phyloP scores from a whole-genome alignment of 1,284 basidiomycete genomes.

The Microbotryum scabiosae region DNA sequence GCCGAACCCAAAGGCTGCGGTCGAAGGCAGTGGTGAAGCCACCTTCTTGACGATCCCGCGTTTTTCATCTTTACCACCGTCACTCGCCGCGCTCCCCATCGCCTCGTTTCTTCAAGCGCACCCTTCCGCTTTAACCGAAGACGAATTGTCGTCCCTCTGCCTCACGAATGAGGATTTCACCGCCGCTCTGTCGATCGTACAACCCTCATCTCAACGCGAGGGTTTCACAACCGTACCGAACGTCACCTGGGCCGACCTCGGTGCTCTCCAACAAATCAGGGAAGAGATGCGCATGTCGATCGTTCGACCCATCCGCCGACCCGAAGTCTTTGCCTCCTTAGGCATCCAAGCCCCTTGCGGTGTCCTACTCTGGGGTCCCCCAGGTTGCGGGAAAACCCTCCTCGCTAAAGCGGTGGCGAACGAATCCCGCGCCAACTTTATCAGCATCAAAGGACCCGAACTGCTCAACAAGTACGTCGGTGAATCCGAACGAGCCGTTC shows the following conservation, averaged over 20 bases:
- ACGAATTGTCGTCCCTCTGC: conserved; percentile 55
- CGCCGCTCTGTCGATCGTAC: conserved; percentile 70
- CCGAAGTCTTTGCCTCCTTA: conserved; percentile 76
- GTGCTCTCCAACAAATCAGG: conserved; percentile 74
- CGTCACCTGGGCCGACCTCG: conserved; percentile 89
- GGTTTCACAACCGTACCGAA: conserved; percentile 95
- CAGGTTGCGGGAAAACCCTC: conserved; percentile 93
- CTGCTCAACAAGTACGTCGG: conserved; percentile 98
- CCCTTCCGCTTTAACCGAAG: conserved; percentile 64
- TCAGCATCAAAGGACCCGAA: conserved; percentile 95
- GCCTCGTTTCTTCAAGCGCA: conserved; percentile 80
- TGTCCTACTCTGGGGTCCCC: conserved; percentile 95
- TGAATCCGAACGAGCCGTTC: conserved; percentile 88
- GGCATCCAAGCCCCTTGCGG: conserved; percentile 83
- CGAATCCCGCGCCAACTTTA: conserved; percentile 88
- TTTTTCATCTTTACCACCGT: conserved; percentile 43
- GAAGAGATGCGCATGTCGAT: conserved; percentile 96
- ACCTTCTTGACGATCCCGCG: conserved; percentile 38
- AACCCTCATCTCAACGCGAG: conserved; percentile 93
- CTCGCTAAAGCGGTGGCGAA: conserved; percentile 95
- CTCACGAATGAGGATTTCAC: conserved; percentile 74
- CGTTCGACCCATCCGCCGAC: conserved; percentile 84
- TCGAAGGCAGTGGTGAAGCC: conserved; percentile 7
- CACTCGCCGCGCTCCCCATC: conserved; percentile 58
- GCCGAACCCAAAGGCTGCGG: background rate